These are phyloP conservation scores for Suillus luteus DNA, from an alignment of 768 basidiomycete genomes.

Conservation along the genomic window DNA sequence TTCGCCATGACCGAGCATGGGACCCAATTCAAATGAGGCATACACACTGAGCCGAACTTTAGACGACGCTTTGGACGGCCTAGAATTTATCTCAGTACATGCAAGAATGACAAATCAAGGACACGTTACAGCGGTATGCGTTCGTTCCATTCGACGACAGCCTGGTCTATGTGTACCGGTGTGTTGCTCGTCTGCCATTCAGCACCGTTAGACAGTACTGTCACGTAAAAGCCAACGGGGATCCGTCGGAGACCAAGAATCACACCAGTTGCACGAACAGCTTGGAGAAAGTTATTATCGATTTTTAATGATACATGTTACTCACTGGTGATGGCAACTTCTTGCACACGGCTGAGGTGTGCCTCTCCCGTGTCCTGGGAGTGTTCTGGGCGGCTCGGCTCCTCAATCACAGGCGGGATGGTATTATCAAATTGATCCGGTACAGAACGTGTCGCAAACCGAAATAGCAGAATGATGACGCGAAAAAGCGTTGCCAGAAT, in stretches of 20 bases:
- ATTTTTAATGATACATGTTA: background rate
- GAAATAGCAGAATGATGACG: background rate
- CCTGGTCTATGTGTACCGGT: background rate
- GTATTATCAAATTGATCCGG: background rate
- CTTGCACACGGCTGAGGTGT: background rate
- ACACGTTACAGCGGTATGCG: background rate
- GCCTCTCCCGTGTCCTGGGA: no score
- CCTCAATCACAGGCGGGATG: background rate
- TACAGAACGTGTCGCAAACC: background rate
- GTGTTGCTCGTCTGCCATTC: slow-evolving; percentile 4
- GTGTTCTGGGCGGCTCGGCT: no score
- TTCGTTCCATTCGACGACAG: slow-evolving; percentile 9
- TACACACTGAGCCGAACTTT: background rate
- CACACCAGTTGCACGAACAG: slow-evolving; percentile 14
- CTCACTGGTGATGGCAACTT: background rate
- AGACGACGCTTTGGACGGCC: background rate
- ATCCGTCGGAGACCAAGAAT: slow-evolving; percentile 6
- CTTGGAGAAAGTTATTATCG: slow-evolving; percentile 1
- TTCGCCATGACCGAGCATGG: slow-evolving; percentile 14
- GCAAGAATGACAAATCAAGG: background rate
- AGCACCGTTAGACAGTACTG: background rate
- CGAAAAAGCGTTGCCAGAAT: slow-evolving; percentile 14
- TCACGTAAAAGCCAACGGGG: slow-evolving; percentile 18
- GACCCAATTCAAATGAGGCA: slow-evolving; percentile 15
- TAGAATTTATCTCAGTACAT: background rate